Conservation (phyloP, 1,139 yeast genomes). For the Saccharomycopsis hybrid region DNA sequence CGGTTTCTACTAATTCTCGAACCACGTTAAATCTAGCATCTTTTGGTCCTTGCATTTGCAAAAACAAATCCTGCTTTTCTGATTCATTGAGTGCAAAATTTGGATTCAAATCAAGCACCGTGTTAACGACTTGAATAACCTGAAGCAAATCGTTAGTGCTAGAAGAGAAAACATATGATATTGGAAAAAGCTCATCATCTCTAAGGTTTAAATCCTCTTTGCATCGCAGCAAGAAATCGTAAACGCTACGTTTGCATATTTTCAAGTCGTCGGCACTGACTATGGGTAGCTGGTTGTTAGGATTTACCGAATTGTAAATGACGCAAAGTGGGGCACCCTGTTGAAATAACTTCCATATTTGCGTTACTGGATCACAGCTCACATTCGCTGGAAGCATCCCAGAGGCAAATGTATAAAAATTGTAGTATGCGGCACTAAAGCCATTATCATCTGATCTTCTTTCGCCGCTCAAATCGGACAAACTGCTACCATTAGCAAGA, state of each 20-base stretch:
- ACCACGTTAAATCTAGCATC: constrained; percentile 72
- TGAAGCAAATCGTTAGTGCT: constrained; percentile 71
- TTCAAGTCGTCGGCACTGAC: constrained; percentile 73
- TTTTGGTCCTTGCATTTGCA: constrained; percentile 10
- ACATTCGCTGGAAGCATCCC: constrained; percentile 70
- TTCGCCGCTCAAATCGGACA: constrained; percentile 7
- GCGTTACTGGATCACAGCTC: constrained; percentile 87
- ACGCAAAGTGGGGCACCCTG: constrained; percentile 91
- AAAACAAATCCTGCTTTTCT: constrained; percentile 22
- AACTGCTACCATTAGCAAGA: constrained; percentile 1
- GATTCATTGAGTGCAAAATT: constrained; percentile 30
- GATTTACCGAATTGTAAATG: constrained; percentile 55
- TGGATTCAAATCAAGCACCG: constrained; percentile 49
- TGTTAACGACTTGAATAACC: constrained; percentile 63
- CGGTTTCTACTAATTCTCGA: constrained; percentile 80
- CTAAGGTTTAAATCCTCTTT: constrained; percentile 67
- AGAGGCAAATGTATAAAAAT: constrained; percentile 56
- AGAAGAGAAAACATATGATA: constrained; percentile 82
- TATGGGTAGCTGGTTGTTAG: constrained; percentile 39
- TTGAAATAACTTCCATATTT: constrained; percentile 80
- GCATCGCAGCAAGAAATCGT: constrained; percentile 85
- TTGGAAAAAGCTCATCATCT: constrained; percentile 82
- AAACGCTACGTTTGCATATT: constrained; percentile 82
- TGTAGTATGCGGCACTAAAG: constrained; percentile 28
- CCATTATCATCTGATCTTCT: constrained; percentile 25